Percentiles rank a stretch among this genome's conserved stretches.
Conservation (phyloP, 139 green algal genomes). For the Zygnema circumcarinatum region DNA sequence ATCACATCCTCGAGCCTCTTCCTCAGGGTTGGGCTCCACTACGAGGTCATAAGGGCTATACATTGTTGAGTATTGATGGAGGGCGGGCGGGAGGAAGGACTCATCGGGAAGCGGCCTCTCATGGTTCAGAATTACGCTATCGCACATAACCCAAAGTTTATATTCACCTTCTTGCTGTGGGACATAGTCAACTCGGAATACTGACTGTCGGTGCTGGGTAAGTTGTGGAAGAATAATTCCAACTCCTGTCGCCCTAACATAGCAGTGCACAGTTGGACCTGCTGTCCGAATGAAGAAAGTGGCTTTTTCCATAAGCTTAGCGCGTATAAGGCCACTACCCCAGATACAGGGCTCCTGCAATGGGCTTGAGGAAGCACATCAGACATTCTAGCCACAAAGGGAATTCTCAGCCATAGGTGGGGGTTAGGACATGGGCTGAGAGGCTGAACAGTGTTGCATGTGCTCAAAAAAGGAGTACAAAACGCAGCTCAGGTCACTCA, state of each 20-base stretch:
- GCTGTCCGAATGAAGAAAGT: neutral
- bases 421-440: too few relatives aligned
- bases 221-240: neutral
- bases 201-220: neutral
- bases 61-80: neutral
- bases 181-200: neutral
- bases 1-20: neutral
- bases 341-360: conserved; percentile 13
- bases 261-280: neutral
- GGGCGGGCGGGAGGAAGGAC: neutral
- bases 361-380: neutral
- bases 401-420: too few relatives aligned
- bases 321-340: neutral
- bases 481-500: too few relatives aligned
- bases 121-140: neutral
- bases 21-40: conserved; percentile 8
- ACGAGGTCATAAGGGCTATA: neutral
- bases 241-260: neutral
- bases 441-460: too few relatives aligned
- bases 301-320: neutral
- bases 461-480: too few relatives aligned
- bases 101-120: neutral
- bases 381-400: too few relatives aligned
- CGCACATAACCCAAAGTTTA: neutral
- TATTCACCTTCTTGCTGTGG: conserved; percentile 20